A percentile compares a stretch with the other conserved stretches of the same genome.
Conservation (phyloP, 225 moss, liverwort and hornwort species). For the Physcomitrellopsis africana region DNA sequence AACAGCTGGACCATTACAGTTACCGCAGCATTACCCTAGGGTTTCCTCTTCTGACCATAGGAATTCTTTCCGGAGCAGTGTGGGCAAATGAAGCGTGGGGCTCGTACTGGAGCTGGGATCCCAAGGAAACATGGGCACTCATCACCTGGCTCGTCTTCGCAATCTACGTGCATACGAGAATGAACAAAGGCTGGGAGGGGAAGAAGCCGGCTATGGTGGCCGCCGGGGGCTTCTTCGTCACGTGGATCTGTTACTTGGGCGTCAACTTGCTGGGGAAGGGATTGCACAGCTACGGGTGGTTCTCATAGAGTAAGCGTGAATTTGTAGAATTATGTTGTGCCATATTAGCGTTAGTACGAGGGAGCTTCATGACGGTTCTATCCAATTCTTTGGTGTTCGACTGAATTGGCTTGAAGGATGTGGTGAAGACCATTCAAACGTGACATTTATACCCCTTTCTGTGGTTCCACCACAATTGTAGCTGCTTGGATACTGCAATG, state of each 20-base stretch:
- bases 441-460: too few species aligned
- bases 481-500: too few species aligned
- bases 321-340: conserved; percentile 42
- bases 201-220: conserved; percentile 58
- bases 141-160: conserved; percentile 72
- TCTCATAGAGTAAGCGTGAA: conserved; percentile 28
- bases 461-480: too few species aligned
- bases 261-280: conserved; percentile 60
- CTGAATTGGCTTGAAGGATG: too few species aligned
- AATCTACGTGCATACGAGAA: conserved; percentile 58
- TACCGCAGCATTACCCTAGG: conserved; percentile 53
- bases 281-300: conserved; percentile 62
- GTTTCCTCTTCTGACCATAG: conserved; percentile 55
- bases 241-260: conserved; percentile 61
- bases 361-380: too few species aligned
- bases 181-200: conserved; percentile 65
- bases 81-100: conserved; percentile 73
- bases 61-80: conserved; percentile 60
- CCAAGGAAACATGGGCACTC: conserved; percentile 71
- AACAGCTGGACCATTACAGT: conserved; percentile 55
- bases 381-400: too few species aligned
- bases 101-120: conserved; percentile 77
- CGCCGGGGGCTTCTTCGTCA: conserved; percentile 54
- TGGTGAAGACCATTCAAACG: too few species aligned
- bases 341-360: conserved; percentile 27